Percentiles rank a stretch among this genome's conserved stretches.
Conservation (phyloP, 2,329 filamentous ascomycete genomes). For the Fonsecaea pedrosoi region DNA sequence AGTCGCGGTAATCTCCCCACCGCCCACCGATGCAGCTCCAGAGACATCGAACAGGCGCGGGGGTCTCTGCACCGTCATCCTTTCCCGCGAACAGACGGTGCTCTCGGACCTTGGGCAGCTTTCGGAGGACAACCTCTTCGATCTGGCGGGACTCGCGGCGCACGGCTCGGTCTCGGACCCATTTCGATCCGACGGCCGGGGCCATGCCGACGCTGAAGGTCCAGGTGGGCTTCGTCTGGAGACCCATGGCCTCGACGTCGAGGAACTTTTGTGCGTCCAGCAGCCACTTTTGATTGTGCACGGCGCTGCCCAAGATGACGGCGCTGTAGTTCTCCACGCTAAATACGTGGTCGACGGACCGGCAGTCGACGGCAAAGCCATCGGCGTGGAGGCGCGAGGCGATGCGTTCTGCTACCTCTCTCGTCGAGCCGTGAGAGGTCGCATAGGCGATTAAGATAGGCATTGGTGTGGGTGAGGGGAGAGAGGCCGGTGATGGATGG, state of each 20-base stretch:
- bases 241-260: slow-evolving; percentile 34
- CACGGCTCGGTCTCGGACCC: slow-evolving; percentile 25
- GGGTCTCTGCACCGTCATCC: slow-evolving; percentile 24
- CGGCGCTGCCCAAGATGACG: slow-evolving; percentile 34
- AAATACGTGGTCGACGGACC: slow-evolving; percentile 35
- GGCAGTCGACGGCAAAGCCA: slow-evolving; percentile 35
- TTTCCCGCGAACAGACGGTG: slow-evolving; percentile 35
- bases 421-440: slow-evolving; percentile 32
- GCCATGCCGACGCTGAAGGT: slow-evolving; percentile 34
- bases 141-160: slow-evolving; percentile 23
- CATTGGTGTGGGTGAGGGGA: slow-evolving; percentile 9
- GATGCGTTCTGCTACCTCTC: slow-evolving; percentile 34
- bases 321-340: slow-evolving; percentile 36
- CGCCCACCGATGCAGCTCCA: slow-evolving; percentile 33
- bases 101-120: slow-evolving; percentile 32
- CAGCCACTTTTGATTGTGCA: slow-evolving; percentile 29
- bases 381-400: slow-evolving; percentile 30
- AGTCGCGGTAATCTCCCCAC: slow-evolving; percentile 33
- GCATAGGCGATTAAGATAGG: slow-evolving; percentile 35
- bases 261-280: slow-evolving; percentile 34
- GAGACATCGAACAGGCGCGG: slow-evolving; percentile 19
- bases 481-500: background rate
- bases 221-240: slow-evolving; percentile 32
- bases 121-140: slow-evolving; percentile 18
- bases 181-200: slow-evolving; percentile 17